A percentile compares a stretch with the other conserved stretches of the same genome.
phyloP scores from a whole-genome alignment of 345 rosid genomes.

The Lenwebbia sp. region DNA sequence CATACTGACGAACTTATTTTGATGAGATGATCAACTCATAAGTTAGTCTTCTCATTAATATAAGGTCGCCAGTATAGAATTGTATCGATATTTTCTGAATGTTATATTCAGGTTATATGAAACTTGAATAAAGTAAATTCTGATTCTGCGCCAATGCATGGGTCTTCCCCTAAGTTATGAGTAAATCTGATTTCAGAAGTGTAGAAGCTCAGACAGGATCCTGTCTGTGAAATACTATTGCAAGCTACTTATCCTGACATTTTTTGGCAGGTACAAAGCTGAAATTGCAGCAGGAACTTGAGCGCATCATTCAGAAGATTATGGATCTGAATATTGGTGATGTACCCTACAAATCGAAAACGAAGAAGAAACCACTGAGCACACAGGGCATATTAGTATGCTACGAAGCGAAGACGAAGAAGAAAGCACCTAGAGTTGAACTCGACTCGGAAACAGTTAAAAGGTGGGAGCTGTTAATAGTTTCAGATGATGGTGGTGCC shows the following conservation, averaged over 20 bases:
- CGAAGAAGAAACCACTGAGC: background rate
- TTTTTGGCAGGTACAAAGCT: background rate
- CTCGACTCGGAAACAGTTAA: conserved; percentile 24
- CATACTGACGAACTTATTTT: background rate
- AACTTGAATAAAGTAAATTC: background rate
- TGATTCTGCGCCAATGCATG: background rate
- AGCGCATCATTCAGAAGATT: background rate
- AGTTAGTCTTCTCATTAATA: background rate
- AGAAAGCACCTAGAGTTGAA: conserved; percentile 7
- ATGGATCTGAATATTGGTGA: background rate
- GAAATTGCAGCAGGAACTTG: background rate
- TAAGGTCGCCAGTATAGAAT: background rate
- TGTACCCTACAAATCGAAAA: background rate
- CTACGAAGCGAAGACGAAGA: background rate
- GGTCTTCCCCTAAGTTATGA: background rate
- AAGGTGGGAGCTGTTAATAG: conserved; percentile 29
- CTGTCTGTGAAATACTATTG: background rate
- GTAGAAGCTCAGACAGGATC: background rate
- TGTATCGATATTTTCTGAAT: background rate
- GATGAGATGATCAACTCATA: background rate
- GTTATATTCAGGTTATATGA: background rate
- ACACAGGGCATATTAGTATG: conserved; percentile 3
- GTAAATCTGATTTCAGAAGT: background rate
- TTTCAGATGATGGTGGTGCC: background rate
- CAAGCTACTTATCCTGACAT: background rate